Evolutionary conservation across 495 filamentous ascomycete species (phyloP), one percentile per base, ranked within the genome.

Genomic region (Neurospora sp.): DNA sequence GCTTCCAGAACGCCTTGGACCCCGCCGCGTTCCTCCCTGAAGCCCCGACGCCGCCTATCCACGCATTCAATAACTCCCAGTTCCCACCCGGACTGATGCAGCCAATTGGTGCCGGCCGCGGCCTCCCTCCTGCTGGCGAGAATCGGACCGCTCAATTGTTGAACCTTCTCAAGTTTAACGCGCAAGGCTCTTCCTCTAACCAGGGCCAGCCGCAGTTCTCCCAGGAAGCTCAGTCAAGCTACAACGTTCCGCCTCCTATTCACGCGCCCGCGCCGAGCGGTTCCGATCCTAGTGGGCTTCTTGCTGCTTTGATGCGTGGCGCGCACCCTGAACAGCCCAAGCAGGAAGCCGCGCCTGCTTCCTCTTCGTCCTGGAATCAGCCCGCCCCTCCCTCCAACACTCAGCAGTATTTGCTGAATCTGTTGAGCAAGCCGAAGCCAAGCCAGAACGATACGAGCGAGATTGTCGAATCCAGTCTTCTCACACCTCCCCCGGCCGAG

Each of bases 141-240:
- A 85, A 92, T 40, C 78, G 89, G 84, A 83, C 90, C 85, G 70
- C 89, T 82, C 93, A 90, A 77, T 82, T 99, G 74, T 85, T 99
- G 78, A 96, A 91, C 77, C 87, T 99, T 48, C 87, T 99, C 69
- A 94, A 94, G 82, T 97, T 94, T 82, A 93, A 88, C 75, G 87
- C 92, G 69, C 84, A 88, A 27, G 75, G 83, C 27, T 31, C 70
- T 40, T 70, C 53, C 40, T 42, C 59, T 4, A 22, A 14, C 3
- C 74, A 74, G 69, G 76, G 76, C 68, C 73, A 70, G 40, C 48
- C 69, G 14, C n/a, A 69, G 40, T 39, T 69, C 2, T 72, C 77
- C 1, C 53, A 35, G 27, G 53, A 61, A 61, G 53, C 53, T 16
- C 53, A 61, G 27, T 27, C 27, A 61, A 35, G 53, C 27, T 61